Evolutionary conservation across 768 basidiomycete species (phyloP).

Genomic region (Hypholoma fasciculare): DNA sequence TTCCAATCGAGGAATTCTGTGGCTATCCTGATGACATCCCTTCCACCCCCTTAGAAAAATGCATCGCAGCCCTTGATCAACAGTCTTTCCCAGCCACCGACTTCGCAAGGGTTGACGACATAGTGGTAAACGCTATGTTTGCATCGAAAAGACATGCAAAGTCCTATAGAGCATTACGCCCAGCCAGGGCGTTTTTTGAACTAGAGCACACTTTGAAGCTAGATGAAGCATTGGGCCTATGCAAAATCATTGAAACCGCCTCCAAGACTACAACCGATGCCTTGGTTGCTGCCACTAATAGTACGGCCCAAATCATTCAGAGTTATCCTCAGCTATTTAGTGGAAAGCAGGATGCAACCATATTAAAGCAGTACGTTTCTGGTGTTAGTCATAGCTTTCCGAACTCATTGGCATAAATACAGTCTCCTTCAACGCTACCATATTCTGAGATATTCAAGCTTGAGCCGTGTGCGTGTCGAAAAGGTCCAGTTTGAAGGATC

Average conservation of each 20-base stretch:
- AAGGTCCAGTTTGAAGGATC: neutral
- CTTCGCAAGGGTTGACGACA: conserved; percentile 1
- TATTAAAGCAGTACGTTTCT: neutral
- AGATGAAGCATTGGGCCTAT: neutral
- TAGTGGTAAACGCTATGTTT: neutral
- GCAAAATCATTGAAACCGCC: neutral
- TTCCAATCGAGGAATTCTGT: neutral
- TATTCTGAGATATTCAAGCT: neutral
- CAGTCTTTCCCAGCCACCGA: neutral
- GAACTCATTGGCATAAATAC: neutral
- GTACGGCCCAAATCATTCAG: neutral
- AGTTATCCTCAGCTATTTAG: neutral
- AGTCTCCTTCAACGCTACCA: neutral
- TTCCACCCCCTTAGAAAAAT: neutral
- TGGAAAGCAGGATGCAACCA: neutral
- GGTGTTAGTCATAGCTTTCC: too few species aligned
- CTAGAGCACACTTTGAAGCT: neutral
- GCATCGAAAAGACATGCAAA: neutral
- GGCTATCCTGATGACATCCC: conserved; percentile 4
- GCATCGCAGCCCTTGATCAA: neutral
- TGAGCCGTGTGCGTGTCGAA: neutral
- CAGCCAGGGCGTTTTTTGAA: neutral
- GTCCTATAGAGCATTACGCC: neutral
- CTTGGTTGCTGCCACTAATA: neutral
- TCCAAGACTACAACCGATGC: neutral